phyloP scores from a whole-genome alignment of 139 green algal genomes.

The Tetraselmis chui region DNA sequence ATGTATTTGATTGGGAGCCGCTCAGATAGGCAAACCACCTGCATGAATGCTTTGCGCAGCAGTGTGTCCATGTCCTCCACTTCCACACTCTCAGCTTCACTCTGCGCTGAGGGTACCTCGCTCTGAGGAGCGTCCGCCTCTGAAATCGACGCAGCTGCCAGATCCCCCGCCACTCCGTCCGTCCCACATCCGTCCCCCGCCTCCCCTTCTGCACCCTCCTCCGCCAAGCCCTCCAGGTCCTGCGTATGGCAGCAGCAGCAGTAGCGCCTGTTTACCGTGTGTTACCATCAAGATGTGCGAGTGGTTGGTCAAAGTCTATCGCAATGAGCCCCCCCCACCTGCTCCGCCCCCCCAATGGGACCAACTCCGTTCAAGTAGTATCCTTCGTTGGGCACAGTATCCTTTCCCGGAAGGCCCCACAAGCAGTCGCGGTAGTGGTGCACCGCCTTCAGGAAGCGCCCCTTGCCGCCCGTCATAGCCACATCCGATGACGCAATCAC shows the following conservation, averaged over 20 bases:
- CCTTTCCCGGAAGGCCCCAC: slow-evolving; percentile 23
- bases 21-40: slow-evolving; percentile 8
- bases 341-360: slow-evolving; percentile 14
- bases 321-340: neutral
- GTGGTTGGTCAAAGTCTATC: too few relatives aligned
- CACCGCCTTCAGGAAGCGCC: slow-evolving; percentile 43
- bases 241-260: too few relatives aligned
- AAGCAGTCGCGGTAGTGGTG: slow-evolving; percentile 46
- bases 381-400: slow-evolving; percentile 38
- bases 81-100: neutral
- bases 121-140: too few relatives aligned
- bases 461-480: slow-evolving; percentile 19
- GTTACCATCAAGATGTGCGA: too few relatives aligned
- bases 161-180: slow-evolving; percentile 4
- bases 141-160: neutral
- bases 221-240: neutral
- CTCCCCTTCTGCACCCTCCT: neutral
- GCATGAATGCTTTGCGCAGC: slow-evolving; percentile 40
- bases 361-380: slow-evolving; percentile 31
- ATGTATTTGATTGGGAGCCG: too few relatives aligned
- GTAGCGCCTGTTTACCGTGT: too few relatives aligned
- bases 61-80: slow-evolving; percentile 46
- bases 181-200: slow-evolving; percentile 1
- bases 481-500: neutral
- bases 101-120: neutral